Base-by-base conservation (phyloP, 31 red algal genomes). In the Asparagopsis taxiformis region DNA sequence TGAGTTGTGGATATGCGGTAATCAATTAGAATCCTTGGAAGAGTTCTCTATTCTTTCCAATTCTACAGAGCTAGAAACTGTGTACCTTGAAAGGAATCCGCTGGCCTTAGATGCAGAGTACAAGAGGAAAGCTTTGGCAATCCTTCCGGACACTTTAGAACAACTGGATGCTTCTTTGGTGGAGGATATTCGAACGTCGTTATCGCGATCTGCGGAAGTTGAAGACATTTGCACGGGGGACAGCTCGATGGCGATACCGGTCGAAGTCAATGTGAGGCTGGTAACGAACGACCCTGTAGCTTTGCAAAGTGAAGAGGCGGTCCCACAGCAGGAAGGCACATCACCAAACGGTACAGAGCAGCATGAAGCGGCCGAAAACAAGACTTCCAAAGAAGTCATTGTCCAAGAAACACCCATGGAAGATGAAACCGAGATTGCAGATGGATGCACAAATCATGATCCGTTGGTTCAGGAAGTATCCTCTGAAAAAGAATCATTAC, bases 61-160 rank as follows among this genome's bases (percentile, higher is more conserved):
- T 15, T 51, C 46, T 31, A 35, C 80, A 25, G 50, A 84, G 11
- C 65, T 99, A n/a, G 75, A 79, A 35, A 94, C 91, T 2, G 82
- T 99, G 28, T 99, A 99, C 68, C 68, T 99, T 2, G 96, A 99
- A 63, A 77, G 88, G 30, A 99, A 99, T 72, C 96, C 96, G 10
- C 46, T 91, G 8, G 87, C 91, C 20, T 62, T 50, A 20, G 46
- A 82, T 37, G 53, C 56, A 0, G 50, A 79, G 22, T 99, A 99
- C 56, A 32, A 70, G 32, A 31, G 33, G 20, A 77, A 85, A 46
- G 82, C 80, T 8, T 31, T 99, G 23, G 43, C 62, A 17, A 77
- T 80, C 64, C 86, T 99, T 20, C 91, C 91, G 3, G 11, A 28
- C 17, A 65, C 75, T 19, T 66, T 99, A 23, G 81, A 87, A 54